phyloP scores from a whole-genome alignment of 176 grass and related monocot species.

The Oryza brachyantha region DNA sequence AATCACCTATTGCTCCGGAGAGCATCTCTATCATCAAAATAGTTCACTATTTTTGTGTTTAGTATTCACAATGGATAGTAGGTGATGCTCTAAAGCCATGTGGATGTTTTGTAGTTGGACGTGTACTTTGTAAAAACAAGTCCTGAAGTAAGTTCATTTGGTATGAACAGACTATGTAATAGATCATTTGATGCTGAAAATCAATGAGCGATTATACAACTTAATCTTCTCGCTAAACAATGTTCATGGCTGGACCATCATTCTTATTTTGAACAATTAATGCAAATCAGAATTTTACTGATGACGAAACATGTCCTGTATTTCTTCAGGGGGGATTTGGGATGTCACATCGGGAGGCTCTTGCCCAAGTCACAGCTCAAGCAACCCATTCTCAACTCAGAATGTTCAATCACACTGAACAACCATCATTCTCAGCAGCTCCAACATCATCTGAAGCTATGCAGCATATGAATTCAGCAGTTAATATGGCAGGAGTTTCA shows the following conservation, averaged over 20 bases:
- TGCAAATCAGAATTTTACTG: conserved; percentile 1
- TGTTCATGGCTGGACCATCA: background rate
- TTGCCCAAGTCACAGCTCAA: conserved; percentile 73
- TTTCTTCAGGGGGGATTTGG: conserved; percentile 63
- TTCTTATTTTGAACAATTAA: conserved; percentile 21
- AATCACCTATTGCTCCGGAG: background rate
- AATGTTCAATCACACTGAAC: conserved; percentile 59
- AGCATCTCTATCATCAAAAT: background rate
- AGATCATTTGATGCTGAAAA: background rate
- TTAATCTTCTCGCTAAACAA: background rate
- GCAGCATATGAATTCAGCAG: conserved; percentile 37
- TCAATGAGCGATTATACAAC: conserved; percentile 9
- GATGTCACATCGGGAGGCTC: conserved; percentile 61
- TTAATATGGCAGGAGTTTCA: conserved; percentile 25
- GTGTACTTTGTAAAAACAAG: conserved; percentile 2
- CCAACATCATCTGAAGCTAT: conserved; percentile 44
- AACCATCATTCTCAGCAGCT: conserved; percentile 49
- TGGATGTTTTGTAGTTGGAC: background rate
- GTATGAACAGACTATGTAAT: background rate
- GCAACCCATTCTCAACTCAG: conserved; percentile 63
- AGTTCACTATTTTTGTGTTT: conserved; percentile 17
- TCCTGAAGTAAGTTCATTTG: conserved; percentile 15
- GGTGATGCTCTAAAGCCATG: background rate
- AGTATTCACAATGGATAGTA: conserved; percentile 13
- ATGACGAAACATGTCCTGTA: background rate